Evolutionary conservation across 1,139 yeast species (phyloP).

Genomic region (Oligophagozyma castellii): DNA sequence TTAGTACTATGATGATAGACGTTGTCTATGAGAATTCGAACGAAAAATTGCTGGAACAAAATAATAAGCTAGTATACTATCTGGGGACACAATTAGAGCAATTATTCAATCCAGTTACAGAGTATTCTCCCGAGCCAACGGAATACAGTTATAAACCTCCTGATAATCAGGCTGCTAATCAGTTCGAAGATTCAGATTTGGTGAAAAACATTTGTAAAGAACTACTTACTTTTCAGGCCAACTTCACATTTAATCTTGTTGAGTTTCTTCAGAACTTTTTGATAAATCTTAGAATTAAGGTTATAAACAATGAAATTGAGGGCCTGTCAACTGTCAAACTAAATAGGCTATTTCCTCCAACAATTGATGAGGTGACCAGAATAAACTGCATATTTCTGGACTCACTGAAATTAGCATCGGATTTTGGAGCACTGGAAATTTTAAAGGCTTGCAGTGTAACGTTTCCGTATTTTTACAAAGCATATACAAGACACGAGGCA

Average conservation of each 20-base stretch:
- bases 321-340: slow-evolving; percentile 43
- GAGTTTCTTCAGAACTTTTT: slow-evolving; percentile 64
- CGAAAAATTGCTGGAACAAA: slow-evolving; percentile 39
- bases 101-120: slow-evolving; percentile 76
- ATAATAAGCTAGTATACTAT: slow-evolving; percentile 58
- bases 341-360: slow-evolving; percentile 80
- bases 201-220: slow-evolving; percentile 47
- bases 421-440: slow-evolving; percentile 60
- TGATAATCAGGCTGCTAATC: slow-evolving; percentile 9
- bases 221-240: slow-evolving; percentile 54
- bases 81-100: slow-evolving; percentile 81
- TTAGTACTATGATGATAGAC: slow-evolving; percentile 51
- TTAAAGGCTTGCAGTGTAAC: slow-evolving; percentile 67
- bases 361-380: slow-evolving; percentile 84
- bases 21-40: slow-evolving; percentile 56
- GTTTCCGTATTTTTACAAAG: slow-evolving; percentile 81
- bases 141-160: slow-evolving; percentile 44
- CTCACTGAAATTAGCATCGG: slow-evolving; percentile 51
- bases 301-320: slow-evolving; percentile 41
- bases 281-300: slow-evolving; percentile 63
- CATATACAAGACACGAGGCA: slow-evolving; percentile 87
- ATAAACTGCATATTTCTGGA: slow-evolving; percentile 75
- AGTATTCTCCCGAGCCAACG: slow-evolving; percentile 82
- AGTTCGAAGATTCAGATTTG: slow-evolving; percentile 23
- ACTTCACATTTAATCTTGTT: slow-evolving; percentile 57